Base-by-base conservation (phyloP, 805 yeast species). In the Lachancea sp. region DNA sequence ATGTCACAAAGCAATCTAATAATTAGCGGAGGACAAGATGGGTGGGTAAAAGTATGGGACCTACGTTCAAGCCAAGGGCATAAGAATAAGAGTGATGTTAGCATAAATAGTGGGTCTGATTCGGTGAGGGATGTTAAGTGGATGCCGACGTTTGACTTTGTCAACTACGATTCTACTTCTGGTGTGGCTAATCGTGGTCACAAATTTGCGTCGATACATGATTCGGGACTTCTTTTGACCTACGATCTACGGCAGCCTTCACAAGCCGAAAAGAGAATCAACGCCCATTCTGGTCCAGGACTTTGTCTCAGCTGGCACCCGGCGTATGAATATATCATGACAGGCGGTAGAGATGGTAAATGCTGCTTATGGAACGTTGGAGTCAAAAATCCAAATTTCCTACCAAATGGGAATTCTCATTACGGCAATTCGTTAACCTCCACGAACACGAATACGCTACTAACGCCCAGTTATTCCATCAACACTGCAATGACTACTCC, bases 231-330 rank as follows among this genome's bases (percentile, higher is more conserved):
- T 3, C 70, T 90, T n/a, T 78, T 83, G 50, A 78, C 82, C 49
- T 89, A 85, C 78, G 98, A 92, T 63, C 52, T 85, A n/a, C 71
- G 97, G 42, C 72, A 74, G 26, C 80, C 90, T 4, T 51, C 61
- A 9, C 67, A 65, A 36, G 68, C 68, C 36, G 97, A 90, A 51
- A 68, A 80, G 38, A 78, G 80, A 44, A 72, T 92, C 57, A 84
- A 82, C 52, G 94, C 96, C 3, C 97, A 90, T 57, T 75, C 87
- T 2, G 95, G 95, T 0, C 95, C 96, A 2, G 97, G 95, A 0
- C 66, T 89, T 13, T 77, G 94, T 4, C 61, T 92, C 4, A 88
- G 86, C 52, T 88, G 95, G 80, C 96, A 89, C 55, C 95, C 94
- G 0, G 80, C 78, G 28, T 58, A 71, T 26, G 95, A 89, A 47